Conservation (phyloP, 1,139 yeast species). For the Kurtzmaniella quercitrusa region DNA sequence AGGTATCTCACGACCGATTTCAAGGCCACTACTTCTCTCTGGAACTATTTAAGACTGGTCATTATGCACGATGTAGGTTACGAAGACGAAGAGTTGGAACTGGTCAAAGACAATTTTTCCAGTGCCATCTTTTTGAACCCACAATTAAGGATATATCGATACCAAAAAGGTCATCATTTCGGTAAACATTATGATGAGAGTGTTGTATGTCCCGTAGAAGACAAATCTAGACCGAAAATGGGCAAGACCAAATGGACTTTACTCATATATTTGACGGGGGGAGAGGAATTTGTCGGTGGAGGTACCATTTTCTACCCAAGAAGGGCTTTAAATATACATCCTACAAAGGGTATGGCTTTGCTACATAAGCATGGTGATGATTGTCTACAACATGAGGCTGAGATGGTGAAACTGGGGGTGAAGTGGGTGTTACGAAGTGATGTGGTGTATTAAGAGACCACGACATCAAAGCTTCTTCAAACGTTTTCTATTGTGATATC, state of each 20-base stretch:
- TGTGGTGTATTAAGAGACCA: conserved; percentile 30
- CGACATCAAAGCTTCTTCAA: not conserved
- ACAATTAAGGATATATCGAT: conserved; percentile 54
- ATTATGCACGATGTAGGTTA: conserved; percentile 28
- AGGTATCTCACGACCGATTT: conserved; percentile 41
- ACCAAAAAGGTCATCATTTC: conserved; percentile 56
- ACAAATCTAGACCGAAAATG: conserved; percentile 13
- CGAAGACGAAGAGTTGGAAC: conserved; percentile 25
- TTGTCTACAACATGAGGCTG: conserved; percentile 60
- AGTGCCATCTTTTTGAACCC: conserved; percentile 52
- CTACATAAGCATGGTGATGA: conserved; percentile 67
- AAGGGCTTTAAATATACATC: conserved; percentile 36
- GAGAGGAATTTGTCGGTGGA: conserved; percentile 55
- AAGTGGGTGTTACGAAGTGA: conserved; percentile 69
- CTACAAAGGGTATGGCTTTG: conserved; percentile 55
- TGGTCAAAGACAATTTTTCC: conserved; percentile 23
- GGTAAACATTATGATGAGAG: conserved; percentile 64
- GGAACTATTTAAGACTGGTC: conserved; percentile 37
- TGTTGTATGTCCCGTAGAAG: conserved; percentile 29
- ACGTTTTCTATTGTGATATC: too few species aligned
- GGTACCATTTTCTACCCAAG: conserved; percentile 54
- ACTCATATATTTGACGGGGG: conserved; percentile 56
- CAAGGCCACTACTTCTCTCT: conserved; percentile 35
- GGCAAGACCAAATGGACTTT: conserved; percentile 59
- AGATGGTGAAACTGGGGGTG: conserved; percentile 46